Percentiles rank a stretch among this genome's conserved stretches.
These are phyloP conservation scores for Suhomyces maxii DNA, from an alignment of 1,139 yeast genomes.

Conservation along the genomic window DNA sequence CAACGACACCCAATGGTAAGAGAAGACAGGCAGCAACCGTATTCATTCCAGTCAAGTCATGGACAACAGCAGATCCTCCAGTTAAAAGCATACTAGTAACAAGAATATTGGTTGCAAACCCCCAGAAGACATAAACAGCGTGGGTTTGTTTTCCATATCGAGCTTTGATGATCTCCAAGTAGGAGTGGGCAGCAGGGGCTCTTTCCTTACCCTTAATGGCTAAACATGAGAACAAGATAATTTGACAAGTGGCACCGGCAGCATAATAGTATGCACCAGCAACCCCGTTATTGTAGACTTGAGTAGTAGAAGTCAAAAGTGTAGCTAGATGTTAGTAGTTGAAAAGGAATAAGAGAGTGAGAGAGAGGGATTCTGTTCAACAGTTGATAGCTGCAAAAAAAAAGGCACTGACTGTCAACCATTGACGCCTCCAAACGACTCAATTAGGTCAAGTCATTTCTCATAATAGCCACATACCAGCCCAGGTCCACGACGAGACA, in stretches of 20 bases:
- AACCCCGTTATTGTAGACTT: slow-evolving; percentile 75
- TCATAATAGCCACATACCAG: slow-evolving; percentile 32
- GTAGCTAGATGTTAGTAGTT: slow-evolving; percentile 42
- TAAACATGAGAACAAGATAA: slow-evolving; percentile 67
- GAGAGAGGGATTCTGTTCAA: background rate
- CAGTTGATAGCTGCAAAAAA: background rate
- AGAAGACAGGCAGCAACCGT: slow-evolving; percentile 79
- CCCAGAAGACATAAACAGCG: slow-evolving; percentile 69
- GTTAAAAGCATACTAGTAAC: slow-evolving; percentile 87
- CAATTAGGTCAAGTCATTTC: background rate
- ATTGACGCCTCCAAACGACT: too few relatives aligned
- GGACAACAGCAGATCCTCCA: slow-evolving; percentile 82
- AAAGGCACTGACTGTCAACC: background rate
- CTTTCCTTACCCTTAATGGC: slow-evolving; percentile 73
- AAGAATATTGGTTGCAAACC: slow-evolving; percentile 79
- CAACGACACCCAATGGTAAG: slow-evolving; percentile 78
- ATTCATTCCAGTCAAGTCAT: slow-evolving; percentile 79
- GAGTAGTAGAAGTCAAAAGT: slow-evolving; percentile 71
- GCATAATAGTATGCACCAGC: slow-evolving; percentile 77
- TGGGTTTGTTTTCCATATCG: slow-evolving; percentile 76
- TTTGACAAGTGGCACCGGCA: slow-evolving; percentile 74
- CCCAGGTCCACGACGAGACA: slow-evolving; percentile 94
- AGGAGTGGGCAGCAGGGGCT: slow-evolving; percentile 78
- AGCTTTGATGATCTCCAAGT: slow-evolving; percentile 64
- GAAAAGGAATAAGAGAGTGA: background rate